Conservation (phyloP, 148 eudicot species). For the Hydrangea macrophylla region DNA sequence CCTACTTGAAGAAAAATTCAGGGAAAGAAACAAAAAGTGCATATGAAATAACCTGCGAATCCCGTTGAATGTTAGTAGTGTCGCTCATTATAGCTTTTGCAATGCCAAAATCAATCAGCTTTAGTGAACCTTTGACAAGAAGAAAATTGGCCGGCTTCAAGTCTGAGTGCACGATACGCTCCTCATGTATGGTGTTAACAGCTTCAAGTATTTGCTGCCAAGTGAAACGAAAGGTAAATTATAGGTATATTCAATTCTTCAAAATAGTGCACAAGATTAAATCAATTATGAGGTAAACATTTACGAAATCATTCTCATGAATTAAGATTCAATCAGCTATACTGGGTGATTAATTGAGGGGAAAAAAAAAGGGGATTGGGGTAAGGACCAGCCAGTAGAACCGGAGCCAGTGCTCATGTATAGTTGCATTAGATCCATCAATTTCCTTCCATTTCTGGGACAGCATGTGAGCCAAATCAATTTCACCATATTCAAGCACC, state of each 20-base stretch:
- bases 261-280: conserved; percentile 1
- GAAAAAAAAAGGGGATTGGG: background rate
- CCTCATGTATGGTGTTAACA: conserved; percentile 95
- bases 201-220: conserved; percentile 93
- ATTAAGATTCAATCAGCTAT: background rate
- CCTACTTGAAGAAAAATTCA: background rate
- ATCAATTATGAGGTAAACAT: background rate
- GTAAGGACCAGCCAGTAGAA: conserved; percentile 88
- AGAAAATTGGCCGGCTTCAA: conserved; percentile 97
- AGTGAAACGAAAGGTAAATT: conserved; percentile 10
- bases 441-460: conserved; percentile 88
- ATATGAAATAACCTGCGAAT: conserved; percentile 64
- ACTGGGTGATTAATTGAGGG: background rate
- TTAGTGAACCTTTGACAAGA: conserved; percentile 86
- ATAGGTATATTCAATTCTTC: conserved; percentile 17
- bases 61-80: conserved; percentile 95
- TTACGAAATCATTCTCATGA: background rate
- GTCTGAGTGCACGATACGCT: conserved; percentile 96
- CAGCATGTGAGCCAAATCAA: conserved; percentile 96
- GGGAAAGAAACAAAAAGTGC: background rate
- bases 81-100: conserved; percentile 97
- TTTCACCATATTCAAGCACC: conserved; percentile 98
- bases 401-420: conserved; percentile 96
- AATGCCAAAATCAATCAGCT: conserved; percentile 95
- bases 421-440: conserved; percentile 50